Evolutionary conservation across 129 eudicot species (phyloP), one percentile per base, ranked within the genome.

Genomic region (Silybum marianum): DNA sequence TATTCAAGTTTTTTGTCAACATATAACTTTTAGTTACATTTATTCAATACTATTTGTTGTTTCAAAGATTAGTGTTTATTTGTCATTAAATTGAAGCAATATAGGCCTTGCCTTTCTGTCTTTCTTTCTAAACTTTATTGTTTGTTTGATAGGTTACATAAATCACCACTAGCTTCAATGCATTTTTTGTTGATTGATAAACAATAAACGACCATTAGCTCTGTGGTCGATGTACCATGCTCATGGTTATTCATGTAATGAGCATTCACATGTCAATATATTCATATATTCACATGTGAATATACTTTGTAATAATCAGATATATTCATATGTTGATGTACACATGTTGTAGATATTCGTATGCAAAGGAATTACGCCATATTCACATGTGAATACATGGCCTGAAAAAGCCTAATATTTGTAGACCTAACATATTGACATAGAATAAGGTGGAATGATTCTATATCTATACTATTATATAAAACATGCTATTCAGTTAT

Each of bases 1-100:
- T 91, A 77, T 76, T 85, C 99, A 10, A 93, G 97, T 83, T 93
- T 87, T 86, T 78, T 90, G 83, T 96, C 99, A 0, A 80, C 88
- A 34, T 93, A 96, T 82, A 30, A 81, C 51, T 89, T 93, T 81
- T 93, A 92, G 85, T 22, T 73, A 46, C 24, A 66, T 69, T 70
- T 60, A 71, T 77, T 83, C 74, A 71, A 71, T 21, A 58, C 66
- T 69, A 40, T 83, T 83, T 83, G 73, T 38, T 39, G 36, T 76
- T 23, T 24, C 23, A 9, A 21, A 21, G n/a, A 16, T 77, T 38
- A 77, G 74, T 72, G 9, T 58, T 58, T 58, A 58, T 18, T 58
- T 58, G 63, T 4, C 63, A 54, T 54, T 54, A 54, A 16, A 54
- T 54, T 16, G 63, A 18, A 54, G 22, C 63, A 18, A 54, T 4